Evolutionary conservation across 306 rosid genomes (phyloP), one percentile per base, ranked within the genome.

Genomic region (Corylus americana): DNA sequence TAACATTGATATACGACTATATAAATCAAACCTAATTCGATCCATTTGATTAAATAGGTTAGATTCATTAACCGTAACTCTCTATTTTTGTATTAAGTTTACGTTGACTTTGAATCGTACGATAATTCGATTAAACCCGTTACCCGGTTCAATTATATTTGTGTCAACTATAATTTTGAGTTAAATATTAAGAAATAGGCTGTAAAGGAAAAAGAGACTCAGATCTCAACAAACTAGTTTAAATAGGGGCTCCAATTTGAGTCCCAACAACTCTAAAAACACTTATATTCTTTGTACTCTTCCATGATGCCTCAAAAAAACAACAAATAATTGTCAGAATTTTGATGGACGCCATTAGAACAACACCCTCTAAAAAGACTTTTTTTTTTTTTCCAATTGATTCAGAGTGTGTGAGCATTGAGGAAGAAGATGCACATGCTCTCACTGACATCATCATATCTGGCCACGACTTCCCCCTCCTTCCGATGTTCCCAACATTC

Each of bases 401-500:
- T 22, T 22, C 25, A 22, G 25, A 22, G 25, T 22, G 25, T 22
- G 25, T 22, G 25, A 22, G 25, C 35, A 1, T 31, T 45, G 10
- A 45, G 49, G 10, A 45, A 49, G 70, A 66, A 85, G 67, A 74
- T 78, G 81, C 96, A 87, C 96, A 91, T 88, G 97, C 68, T 86
- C 83, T 72, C 72, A 71, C 89, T 87, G 81, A 84, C 90, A 86
- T 90, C 86, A 83, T 85, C 92, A 85, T 88, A 81, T 77, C 92
- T 88, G 87, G 89, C 85, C 96, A 91, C 85, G 79, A 91, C 85
- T 78, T 18, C 78, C 73, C 73, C 79, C 80, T 81, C 88, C 78
- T 88, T 69, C 50, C 89, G 59, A 51, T 87, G 89, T 77, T 83
- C 84, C 87, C 91, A 83, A 84, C 84, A 91, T 86, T 93, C 94